Conservation (phyloP, 768 basidiomycete genomes). For the Mrakia blollopis region DNA sequence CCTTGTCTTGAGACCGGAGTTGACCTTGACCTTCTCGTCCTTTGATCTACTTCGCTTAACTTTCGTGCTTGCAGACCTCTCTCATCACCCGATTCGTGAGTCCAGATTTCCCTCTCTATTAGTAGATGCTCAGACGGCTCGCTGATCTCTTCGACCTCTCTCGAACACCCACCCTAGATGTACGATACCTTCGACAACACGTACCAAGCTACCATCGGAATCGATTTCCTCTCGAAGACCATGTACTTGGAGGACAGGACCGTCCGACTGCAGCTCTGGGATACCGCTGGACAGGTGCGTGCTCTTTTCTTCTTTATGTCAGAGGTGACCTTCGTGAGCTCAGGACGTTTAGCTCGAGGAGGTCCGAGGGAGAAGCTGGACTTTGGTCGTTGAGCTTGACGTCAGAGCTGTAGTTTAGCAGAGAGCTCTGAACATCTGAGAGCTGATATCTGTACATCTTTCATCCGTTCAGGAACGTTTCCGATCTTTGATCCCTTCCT, state of each 20-base stretch:
- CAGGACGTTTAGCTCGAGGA: neutral
- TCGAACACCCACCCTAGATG: conserved; percentile 57
- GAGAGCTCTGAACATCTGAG: neutral
- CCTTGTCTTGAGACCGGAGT: neutral
- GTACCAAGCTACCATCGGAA: conserved; percentile 58
- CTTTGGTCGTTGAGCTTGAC: neutral
- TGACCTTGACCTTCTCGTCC: neutral
- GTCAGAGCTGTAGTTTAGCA: too few species aligned
- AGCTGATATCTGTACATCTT: neutral
- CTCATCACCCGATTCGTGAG: conserved; percentile 79
- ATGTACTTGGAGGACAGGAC: conserved; percentile 99
- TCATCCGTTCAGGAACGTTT: conserved; percentile 76
- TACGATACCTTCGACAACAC: conserved; percentile 99
- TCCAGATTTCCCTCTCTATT: neutral
- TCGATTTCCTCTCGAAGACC: conserved; percentile 99
- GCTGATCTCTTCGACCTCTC: too few species aligned
- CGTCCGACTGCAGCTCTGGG: conserved; percentile 95
- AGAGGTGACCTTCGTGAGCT: neutral
- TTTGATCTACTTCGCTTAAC: neutral
- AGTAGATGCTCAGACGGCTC: neutral
- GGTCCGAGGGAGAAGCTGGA: neutral
- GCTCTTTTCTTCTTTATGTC: neutral
- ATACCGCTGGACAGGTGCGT: conserved; percentile 87
- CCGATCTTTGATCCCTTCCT: conserved; percentile 92
- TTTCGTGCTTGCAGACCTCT: conserved; percentile 55